Percentiles rank a stretch among this genome's conserved stretches.
Evolutionary conservation across 1,284 basidiomycete genomes (phyloP).

Genomic region (Austroboletus niveus): DNA sequence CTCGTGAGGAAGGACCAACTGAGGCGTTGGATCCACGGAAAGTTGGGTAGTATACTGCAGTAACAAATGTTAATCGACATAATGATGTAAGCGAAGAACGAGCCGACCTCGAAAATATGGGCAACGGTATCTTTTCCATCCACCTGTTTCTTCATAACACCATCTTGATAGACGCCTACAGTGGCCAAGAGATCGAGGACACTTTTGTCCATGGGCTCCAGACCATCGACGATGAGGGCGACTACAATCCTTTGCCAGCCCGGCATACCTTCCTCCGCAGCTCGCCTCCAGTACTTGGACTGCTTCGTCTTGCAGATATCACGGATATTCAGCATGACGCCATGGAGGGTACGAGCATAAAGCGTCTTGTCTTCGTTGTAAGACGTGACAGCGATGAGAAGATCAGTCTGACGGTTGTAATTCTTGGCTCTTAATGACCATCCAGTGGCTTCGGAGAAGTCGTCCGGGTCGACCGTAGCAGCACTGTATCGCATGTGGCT

Average conservation of each 20-base stretch:
- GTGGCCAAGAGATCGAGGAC: slow-evolving; percentile 88
- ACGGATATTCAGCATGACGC: slow-evolving; percentile 97
- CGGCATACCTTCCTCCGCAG: slow-evolving; percentile 83
- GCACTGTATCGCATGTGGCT: slow-evolving; percentile 92
- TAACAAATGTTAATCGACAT: slow-evolving; percentile 5
- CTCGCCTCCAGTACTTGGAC: slow-evolving; percentile 89
- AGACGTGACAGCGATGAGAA: slow-evolving; percentile 89
- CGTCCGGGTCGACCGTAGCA: slow-evolving; percentile 93
- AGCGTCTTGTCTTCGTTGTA: slow-evolving; percentile 94
- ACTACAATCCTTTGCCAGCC: slow-evolving; percentile 95
- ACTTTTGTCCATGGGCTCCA: slow-evolving; percentile 95
- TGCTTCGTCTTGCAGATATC: slow-evolving; percentile 97
- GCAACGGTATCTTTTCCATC: slow-evolving; percentile 93
- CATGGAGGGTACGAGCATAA: slow-evolving; percentile 89
- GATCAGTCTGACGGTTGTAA: slow-evolving; percentile 89
- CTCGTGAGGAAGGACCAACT: slow-evolving; percentile 85
- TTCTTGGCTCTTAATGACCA: slow-evolving; percentile 81
- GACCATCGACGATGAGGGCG: slow-evolving; percentile 89
- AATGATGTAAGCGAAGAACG: slow-evolving; percentile 1
- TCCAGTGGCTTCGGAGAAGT: slow-evolving; percentile 81
- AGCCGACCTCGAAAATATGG: slow-evolving; percentile 82
- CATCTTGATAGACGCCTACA: slow-evolving; percentile 89
- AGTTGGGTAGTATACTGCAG: slow-evolving; percentile 83
- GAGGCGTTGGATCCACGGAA: slow-evolving; percentile 87
- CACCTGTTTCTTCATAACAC: slow-evolving; percentile 93